These are phyloP conservation scores for Coniochaeta hoffmannii DNA, from an alignment of 2,329 filamentous ascomycete species.

Conservation along the genomic window DNA sequence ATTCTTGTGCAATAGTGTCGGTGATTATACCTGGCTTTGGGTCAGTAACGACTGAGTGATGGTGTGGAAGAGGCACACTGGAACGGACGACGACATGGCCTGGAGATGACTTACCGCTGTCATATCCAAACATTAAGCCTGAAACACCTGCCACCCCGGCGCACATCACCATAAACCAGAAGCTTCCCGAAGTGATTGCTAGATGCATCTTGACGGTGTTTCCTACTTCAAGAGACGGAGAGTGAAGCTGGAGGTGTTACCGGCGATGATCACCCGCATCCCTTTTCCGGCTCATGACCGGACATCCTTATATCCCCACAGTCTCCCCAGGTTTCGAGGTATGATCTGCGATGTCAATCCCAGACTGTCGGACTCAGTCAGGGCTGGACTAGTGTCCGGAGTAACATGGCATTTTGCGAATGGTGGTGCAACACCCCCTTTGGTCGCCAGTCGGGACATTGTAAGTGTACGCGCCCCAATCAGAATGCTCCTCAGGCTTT, in stretches of 20 bases:
- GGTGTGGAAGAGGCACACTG: no score
- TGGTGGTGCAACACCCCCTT: not conserved
- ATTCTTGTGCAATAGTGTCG: conserved; percentile 1
- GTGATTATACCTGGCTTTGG: not conserved
- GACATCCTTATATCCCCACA: not conserved
- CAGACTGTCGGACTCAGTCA: not conserved
- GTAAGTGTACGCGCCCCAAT: not conserved
- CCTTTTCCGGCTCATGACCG: not conserved
- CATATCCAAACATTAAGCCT: conserved; percentile 1
- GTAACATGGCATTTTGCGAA: not conserved
- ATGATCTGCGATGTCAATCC: not conserved
- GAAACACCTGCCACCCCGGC: not conserved
- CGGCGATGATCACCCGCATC: not conserved
- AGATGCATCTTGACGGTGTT: not conserved
- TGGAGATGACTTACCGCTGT: not conserved
- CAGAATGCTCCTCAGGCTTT: not conserved
- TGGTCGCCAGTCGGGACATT: not conserved
- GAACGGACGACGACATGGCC: not conserved
- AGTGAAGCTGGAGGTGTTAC: not conserved
- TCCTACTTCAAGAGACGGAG: not conserved
- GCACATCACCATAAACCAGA: conserved; percentile 3
- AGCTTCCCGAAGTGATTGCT: not conserved
- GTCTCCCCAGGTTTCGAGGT: not conserved
- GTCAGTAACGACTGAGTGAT: not conserved
- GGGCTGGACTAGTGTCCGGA: not conserved